Evolutionary conservation across 805 yeast species (phyloP), one percentile per base, ranked within the genome.

Genomic region (Saccharomycopsis sp.): DNA sequence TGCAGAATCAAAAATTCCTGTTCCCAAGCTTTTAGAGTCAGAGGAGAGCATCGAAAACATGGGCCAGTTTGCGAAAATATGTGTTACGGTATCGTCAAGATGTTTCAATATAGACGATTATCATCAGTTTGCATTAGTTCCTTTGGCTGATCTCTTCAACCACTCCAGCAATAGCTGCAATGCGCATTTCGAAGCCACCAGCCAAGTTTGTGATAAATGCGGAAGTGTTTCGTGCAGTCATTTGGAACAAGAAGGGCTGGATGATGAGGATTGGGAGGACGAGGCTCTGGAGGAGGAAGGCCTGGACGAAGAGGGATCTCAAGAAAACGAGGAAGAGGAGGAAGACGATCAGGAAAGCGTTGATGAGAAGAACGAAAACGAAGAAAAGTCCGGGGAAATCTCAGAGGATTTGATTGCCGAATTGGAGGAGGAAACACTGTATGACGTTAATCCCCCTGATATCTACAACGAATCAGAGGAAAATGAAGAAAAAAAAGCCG

Each of bases 131-230:
- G 89, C 88, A 0, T 72, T 92, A 53, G 96, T 91, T 23, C 97
- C 97, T 0, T 89, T 91, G 15, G 97, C 97, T 0, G 97, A 91
- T 70, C 72, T 92, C 40, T 89, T 91, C 71, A 91, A 91, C 64
- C 97, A 91, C 66, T 68, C 76, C 3, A 24, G 51, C 15, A 24
- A 40, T 2, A 9, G 37, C 7, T 16, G 46, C 15, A 54, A 54
- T 46, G 51, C 58, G 24, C 60, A 54, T 52, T 61, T 61, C 37
- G 60, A 61, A 40, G 15, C 54, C 23, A 53, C 23, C 2, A 46
- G 68, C 47, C 79, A 78, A 24, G 87, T 81, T 2, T 82, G 87
- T 65, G 73, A 64, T 7, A 61, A 65, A 16, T 82, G 87, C 66
- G 85, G 85, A 15, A 73, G 69, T 15, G 24, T 52, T 18, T 73